A percentile compares a stretch with the other conserved stretches of the same genome.
These are phyloP conservation scores for Piper betle DNA, from an alignment of 164 flowering plant species.

Conservation along the genomic window DNA sequence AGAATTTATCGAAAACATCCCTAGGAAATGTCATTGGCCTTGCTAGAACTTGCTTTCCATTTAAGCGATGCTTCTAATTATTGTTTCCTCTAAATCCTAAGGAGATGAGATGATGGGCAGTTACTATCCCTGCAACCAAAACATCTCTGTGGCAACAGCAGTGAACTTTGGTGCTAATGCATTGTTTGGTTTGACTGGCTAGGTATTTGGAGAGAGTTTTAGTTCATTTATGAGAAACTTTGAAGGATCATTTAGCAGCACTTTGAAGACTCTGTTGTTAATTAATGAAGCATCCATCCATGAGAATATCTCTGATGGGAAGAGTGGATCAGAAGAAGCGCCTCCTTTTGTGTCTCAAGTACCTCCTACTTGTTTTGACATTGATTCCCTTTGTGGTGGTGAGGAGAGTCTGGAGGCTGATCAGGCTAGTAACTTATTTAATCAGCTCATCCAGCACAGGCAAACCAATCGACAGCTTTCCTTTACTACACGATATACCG, in stretches of 20 bases:
- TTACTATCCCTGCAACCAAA: not conserved
- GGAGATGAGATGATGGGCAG: not conserved
- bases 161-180: slow-evolving; percentile 5
- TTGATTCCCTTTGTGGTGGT: not conserved
- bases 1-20: too few species aligned
- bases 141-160: not conserved
- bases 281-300: slow-evolving; percentile 25
- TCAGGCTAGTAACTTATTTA: slow-evolving; percentile 9
- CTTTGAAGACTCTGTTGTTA: slow-evolving; percentile 58
- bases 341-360: not conserved
- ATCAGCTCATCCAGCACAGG: slow-evolving; percentile 25
- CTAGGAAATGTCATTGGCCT: not conserved
- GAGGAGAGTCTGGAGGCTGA: slow-evolving; percentile 18
- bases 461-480: slow-evolving; percentile 23
- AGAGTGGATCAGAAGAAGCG: slow-evolving; percentile 1
- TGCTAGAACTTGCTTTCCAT: not conserved
- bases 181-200: slow-evolving; percentile 14
- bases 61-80: not conserved
- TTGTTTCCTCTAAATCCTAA: not conserved
- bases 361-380: not conserved
- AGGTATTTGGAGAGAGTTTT: slow-evolving; percentile 76
- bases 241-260: slow-evolving; percentile 70
- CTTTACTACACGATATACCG: slow-evolving; percentile 15
- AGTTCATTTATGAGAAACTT: slow-evolving; percentile 55
- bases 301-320: slow-evolving; percentile 3